A percentile compares a stretch with the other conserved stretches of the same genome.
phyloP scores from a whole-genome alignment of 129 eudicot species.

The Tagetes erecta region DNA sequence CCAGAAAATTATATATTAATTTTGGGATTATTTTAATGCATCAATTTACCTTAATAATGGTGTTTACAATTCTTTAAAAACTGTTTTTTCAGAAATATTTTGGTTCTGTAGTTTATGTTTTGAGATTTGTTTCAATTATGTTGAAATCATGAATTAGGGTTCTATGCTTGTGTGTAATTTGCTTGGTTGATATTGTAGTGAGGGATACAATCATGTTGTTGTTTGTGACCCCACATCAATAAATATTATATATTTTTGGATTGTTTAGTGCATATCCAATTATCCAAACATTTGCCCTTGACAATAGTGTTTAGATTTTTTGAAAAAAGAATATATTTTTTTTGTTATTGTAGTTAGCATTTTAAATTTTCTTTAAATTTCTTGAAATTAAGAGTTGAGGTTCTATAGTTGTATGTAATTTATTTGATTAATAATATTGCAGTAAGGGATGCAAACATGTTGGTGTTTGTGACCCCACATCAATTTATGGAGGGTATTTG shows the following conservation, averaged over 20 bases:
- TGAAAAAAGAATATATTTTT: background rate
- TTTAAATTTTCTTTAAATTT: background rate
- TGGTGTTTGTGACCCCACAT: conserved; percentile 99
- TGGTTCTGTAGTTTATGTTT: too few relatives aligned
- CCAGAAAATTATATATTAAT: background rate
- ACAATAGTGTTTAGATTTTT: background rate
- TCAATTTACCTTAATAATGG: background rate
- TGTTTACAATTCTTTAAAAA: background rate
- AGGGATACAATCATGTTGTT: conserved; percentile 92
- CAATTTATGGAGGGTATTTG: conserved; percentile 94
- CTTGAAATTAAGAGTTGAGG: conserved; percentile 4
- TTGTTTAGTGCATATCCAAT: background rate
- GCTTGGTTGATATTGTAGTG: conserved; percentile 46
- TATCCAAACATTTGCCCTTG: background rate
- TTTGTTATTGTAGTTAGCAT: too few relatives aligned
- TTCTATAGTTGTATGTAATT: background rate
- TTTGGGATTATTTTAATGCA: background rate
- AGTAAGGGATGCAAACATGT: conserved; percentile 94
- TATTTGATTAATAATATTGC: conserved; percentile 34
- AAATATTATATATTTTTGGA: background rate
- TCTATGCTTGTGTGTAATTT: background rate
- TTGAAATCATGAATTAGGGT: conserved; percentile 14
- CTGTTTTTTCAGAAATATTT: too few relatives aligned
- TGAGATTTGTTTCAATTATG: too few relatives aligned
- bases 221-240: conserved; percentile 42